phyloP scores from a whole-genome alignment of 768 basidiomycete genomes.

The Phylloporus arenicola region DNA sequence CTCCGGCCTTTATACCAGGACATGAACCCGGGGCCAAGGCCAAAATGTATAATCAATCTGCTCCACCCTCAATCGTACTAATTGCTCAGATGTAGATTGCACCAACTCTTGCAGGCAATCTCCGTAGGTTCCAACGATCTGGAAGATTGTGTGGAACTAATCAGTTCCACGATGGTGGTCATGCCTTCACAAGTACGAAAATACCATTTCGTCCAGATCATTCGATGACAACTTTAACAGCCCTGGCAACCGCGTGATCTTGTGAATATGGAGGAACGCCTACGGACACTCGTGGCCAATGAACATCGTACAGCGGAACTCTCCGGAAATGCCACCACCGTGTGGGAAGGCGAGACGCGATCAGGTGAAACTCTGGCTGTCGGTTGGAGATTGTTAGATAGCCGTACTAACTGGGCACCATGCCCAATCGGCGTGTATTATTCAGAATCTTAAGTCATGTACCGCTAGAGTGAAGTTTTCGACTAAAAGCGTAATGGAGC shows the following conservation, averaged over 20 bases:
- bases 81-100: conserved; percentile 17
- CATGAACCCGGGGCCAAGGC: conserved; percentile 22
- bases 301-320: conserved; percentile 2
- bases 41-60: conserved; percentile 30
- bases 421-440: conserved; percentile 63
- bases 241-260: conserved; percentile 50
- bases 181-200: conserved; percentile 16
- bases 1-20: conserved; percentile 44
- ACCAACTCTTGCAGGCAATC: conserved; percentile 16
- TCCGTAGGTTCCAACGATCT: conserved; percentile 17
- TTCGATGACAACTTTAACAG: conserved; percentile 26
- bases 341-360: background rate
- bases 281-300: conserved; percentile 33
- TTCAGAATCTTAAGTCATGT: conserved; percentile 4
- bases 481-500: background rate
- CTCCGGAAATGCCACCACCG: background rate
- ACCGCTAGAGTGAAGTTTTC: background rate
- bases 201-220: background rate
- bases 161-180: conserved; percentile 5
- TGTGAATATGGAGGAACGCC: conserved; percentile 50
- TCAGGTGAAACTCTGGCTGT: conserved; percentile 1
- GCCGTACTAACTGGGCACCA: conserved; percentile 48
- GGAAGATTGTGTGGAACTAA: conserved; percentile 14
- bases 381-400: conserved; percentile 54
- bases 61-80: background rate